Evolutionary conservation across 1,139 yeast genomes (phyloP), one percentile per base, ranked within the genome.

Genomic region (Kodamaea derodonti): DNA sequence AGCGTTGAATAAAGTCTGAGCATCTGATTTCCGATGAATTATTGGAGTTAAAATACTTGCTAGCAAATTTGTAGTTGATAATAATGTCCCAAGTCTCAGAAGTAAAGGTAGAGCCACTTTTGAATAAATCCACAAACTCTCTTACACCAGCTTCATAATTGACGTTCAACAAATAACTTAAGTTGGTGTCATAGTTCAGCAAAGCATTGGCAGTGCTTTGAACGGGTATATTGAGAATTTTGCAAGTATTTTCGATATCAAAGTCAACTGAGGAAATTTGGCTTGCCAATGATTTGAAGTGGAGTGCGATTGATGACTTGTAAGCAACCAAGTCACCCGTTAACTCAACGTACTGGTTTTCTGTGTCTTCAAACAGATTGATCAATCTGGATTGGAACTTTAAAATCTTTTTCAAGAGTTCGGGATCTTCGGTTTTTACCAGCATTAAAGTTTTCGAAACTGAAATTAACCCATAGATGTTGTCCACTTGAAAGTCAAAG

Each of bases 291-390:
- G 26, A 12, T 3, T 24, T 37, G 37, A 62, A 61, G 14, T 49
- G 47, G 3, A 30, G 24, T n/a, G 42, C 39, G 35, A 65, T 46
- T 1, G 40, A 32, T 2, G 26, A 24, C 38, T 58, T 63, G 41
- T 59, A 66, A 3, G 44, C 45, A 5, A 33, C 29, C 27, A 74
- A 51, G 13, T 70, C 72, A 2, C 56, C 54, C 12, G 62, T 60
- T 37, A 71, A 54, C 27, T 61, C 65, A 27, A 69, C 48, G 45
- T 73, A 74, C 40, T 68, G 69, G 33, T 69, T 62, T 31, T 74
- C 79, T 20, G 76, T 56, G 42, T 76, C 78, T 46, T 74, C 74
- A 34, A 78, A 67, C 49, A 72, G 73, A 31, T 69, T 60, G 14
- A 76, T 56, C 41, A 78, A 47, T 18, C 61, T 56, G 1, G 80